Percentiles rank a stretch among this genome's conserved stretches.
These are phyloP conservation scores for Buddleja alternifolia DNA, from an alignment of 257 asterid species.

Conservation along the genomic window DNA sequence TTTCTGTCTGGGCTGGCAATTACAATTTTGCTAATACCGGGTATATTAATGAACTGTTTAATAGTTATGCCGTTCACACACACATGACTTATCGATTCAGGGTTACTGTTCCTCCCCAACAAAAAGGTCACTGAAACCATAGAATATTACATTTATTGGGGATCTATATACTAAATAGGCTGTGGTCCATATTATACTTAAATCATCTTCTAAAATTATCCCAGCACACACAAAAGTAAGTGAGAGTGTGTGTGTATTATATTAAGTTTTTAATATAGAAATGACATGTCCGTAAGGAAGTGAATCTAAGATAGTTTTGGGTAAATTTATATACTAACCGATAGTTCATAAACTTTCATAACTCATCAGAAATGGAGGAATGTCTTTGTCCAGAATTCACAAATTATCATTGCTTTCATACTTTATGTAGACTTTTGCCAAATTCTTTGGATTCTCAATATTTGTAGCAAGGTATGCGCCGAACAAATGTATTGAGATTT, in stretches of 20 bases:
- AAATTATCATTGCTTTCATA: not conserved
- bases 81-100: not conserved
- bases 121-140: not conserved
- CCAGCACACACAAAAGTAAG: not conserved
- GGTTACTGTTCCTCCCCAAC: not conserved
- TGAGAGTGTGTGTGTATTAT: not conserved
- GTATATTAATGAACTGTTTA: constrained; percentile 39
- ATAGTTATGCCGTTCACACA: constrained; percentile 7
- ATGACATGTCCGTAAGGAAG: not conserved
- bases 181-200: not conserved
- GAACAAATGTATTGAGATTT: no score
- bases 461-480: not conserved
- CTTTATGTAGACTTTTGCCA: not conserved
- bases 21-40: constrained; percentile 91
- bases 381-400: not conserved
- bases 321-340: not conserved
- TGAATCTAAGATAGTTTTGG: not conserved
- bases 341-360: not conserved
- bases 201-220: not conserved
- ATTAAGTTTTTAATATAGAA: not conserved
- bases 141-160: not conserved
- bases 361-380: not conserved
- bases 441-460: not conserved
- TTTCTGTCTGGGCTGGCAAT: constrained; percentile 87
- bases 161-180: not conserved